Base-by-base conservation (phyloP, 1,284 basidiomycete genomes). In the Abortiporus biennis region DNA sequence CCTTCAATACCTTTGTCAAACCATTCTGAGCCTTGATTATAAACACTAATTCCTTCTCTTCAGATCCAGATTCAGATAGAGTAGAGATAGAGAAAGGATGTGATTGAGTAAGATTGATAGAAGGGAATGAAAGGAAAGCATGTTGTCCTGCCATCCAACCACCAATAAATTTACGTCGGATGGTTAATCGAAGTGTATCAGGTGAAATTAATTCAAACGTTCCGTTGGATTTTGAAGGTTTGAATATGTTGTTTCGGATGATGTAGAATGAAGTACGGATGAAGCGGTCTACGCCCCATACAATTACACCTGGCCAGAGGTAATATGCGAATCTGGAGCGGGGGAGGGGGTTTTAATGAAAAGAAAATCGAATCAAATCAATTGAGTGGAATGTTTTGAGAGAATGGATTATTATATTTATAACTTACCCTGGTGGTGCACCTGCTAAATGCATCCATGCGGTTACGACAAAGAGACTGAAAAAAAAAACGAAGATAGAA, bases 81-180 rank as follows among this genome's bases (percentile, higher is more conserved):
- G 64, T 71, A 9, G 70, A 63, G 42, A 79, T 74, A 0, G 77
- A 78, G 55, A 80, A 78, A 3, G 76, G 75, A 50, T 79, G 77
- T 4, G 70, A 65, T 53, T 78, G 70, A 43, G 71, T 63, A 4
- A 68, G 64, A 12, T 66, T 55, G 3, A 54, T 53, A 3, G 71
- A 49, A 1, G 77, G 76, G 47, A 76, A 65, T 8, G 69, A 66
- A 30, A 80, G 58, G 53, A 71, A 78, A 3, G 66, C 70, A 47
- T 71, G 72, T 54, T 85, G 81, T 1, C 80, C 80, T 0, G 80
- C 69, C 5, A 54, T 57, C 80, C 80, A 85, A 17, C 63, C 51
- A n/a, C 54, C 44, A 6, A 52, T 54, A 25, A 59, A 38, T 37
- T 50, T 50, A 11, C 65, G 56, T 24, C 44, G 48, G 12, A 69